phyloP scores from a whole-genome alignment of 495 filamentous ascomycete species.

The Aspergillus baeticus region DNA sequence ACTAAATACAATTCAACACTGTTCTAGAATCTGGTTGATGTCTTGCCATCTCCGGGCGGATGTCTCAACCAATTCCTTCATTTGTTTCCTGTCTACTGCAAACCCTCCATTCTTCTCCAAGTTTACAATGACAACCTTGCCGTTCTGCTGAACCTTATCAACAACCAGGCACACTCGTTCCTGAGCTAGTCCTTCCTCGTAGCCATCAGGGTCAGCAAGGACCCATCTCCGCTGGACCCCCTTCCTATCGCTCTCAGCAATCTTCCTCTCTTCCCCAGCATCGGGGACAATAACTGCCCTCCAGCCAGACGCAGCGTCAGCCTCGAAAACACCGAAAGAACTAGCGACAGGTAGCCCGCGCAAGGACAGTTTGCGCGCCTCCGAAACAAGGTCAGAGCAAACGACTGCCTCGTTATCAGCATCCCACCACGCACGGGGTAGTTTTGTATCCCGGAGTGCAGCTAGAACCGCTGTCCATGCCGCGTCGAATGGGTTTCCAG shows the following conservation, averaged over 20 bases:
- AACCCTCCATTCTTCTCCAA: conserved; percentile 85
- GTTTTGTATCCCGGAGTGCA: conserved; percentile 72
- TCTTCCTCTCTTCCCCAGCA: conserved; percentile 42
- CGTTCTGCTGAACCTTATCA: conserved; percentile 53
- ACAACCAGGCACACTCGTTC: conserved; percentile 75
- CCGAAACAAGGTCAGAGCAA: conserved; percentile 58
- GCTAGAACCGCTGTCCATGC: conserved; percentile 83
- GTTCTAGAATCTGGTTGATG: conserved; percentile 46
- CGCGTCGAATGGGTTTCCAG: conserved; percentile 87
- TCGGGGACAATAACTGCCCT: conserved; percentile 38
- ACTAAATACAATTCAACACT: conserved; percentile 25
- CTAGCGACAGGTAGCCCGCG: conserved; percentile 64
- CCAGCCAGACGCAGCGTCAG: conserved; percentile 52
- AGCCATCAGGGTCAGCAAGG: conserved; percentile 81
- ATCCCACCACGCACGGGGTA: conserved; percentile 88
- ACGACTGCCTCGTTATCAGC: conserved; percentile 72
- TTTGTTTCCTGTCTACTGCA: conserved; percentile 51
- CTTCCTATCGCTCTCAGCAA: conserved; percentile 31
- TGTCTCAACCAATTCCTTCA: conserved; percentile 52
- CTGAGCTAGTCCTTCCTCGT: conserved; percentile 79
- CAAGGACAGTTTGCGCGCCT: conserved; percentile 53
- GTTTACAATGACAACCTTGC: conserved; percentile 57
- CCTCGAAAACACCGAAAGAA: conserved; percentile 71
- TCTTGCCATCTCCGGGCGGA: conserved; percentile 56
- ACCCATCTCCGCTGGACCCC: conserved; percentile 64